These are phyloP conservation scores for Chlorophyllum brunneum DNA, from an alignment of 768 basidiomycete species.

Conservation along the genomic window DNA sequence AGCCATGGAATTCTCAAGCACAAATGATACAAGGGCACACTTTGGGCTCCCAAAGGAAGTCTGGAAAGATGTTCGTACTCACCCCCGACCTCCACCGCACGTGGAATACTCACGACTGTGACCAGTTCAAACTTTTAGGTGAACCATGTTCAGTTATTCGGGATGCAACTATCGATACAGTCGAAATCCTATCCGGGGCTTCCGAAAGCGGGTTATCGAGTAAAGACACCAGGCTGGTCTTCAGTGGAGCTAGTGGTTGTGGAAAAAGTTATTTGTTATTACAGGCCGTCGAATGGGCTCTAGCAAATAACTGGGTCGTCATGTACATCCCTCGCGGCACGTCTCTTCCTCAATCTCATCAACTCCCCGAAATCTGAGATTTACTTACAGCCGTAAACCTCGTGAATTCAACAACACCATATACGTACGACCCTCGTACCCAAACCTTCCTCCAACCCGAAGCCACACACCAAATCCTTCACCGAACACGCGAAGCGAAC, in stretches of 20 bases:
- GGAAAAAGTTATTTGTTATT: conserved; percentile 81
- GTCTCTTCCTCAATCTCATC: conserved; percentile 14
- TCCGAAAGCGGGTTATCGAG: conserved; percentile 39
- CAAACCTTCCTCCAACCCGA: conserved; percentile 73
- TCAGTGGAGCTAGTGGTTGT: conserved; percentile 75
- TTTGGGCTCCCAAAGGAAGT: conserved; percentile 74
- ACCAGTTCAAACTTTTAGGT: conserved; percentile 65
- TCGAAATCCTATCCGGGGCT: conserved; percentile 50
- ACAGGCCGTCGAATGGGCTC: conserved; percentile 70
- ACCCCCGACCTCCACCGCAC: not conserved
- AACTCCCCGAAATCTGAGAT: not conserved
- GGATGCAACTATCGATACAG: conserved; percentile 54
- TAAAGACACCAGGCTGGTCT: conserved; percentile 48
- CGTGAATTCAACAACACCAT: conserved; percentile 72
- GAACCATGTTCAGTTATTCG: conserved; percentile 72
- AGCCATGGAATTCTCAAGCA: conserved; percentile 36
- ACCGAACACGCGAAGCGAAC: conserved; percentile 62
- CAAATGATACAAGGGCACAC: conserved; percentile 39
- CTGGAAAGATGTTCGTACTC: conserved; percentile 59
- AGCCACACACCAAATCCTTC: conserved; percentile 60
- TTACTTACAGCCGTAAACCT: conserved; percentile 33
- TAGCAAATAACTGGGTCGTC: conserved; percentile 70
- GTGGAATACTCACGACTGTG: not conserved
- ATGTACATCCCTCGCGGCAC: conserved; percentile 80
- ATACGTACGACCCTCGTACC: conserved; percentile 71